Evolutionary conservation across 1,284 basidiomycete genomes (phyloP).

Genomic region (Ustilago shanxiensis): DNA sequence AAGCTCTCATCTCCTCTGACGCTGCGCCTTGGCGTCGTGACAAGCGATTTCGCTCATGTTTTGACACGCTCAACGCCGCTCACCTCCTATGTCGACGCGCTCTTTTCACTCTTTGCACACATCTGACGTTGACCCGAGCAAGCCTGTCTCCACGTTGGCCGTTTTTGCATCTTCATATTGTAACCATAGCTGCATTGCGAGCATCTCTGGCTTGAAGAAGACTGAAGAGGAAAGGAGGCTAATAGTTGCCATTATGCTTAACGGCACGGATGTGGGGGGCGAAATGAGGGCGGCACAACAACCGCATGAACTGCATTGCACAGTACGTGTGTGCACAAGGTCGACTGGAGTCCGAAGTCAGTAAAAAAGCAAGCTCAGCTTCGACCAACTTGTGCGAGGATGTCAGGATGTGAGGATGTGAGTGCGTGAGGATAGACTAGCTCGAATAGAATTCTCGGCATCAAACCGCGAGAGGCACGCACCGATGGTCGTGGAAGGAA

Average conservation of each 20-base stretch:
- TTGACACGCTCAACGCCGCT: not conserved
- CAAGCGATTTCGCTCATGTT: not conserved
- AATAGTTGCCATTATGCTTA: too few species aligned
- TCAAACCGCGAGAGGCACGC: conserved; percentile 14
- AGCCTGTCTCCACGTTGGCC: too few species aligned
- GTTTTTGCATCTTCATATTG: too few species aligned
- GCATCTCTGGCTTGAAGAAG: too few species aligned
- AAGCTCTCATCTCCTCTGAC: conserved; percentile 16
- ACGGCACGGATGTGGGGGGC: not conserved
- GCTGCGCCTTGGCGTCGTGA: not conserved
- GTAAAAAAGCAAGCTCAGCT: not conserved
- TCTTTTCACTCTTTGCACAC: not conserved
- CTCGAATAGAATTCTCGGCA: conserved; percentile 18
- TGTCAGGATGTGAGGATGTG: too few species aligned
- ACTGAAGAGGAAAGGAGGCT: too few species aligned
- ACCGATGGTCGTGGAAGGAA: conserved; percentile 36
- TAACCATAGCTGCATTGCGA: too few species aligned
- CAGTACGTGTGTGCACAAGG: not conserved
- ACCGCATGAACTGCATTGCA: not conserved
- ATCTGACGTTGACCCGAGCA: not conserved
- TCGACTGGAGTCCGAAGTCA: not conserved
- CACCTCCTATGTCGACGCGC: conserved; percentile 13
- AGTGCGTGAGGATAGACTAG: too few species aligned
- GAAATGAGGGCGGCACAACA: conserved; percentile 6
- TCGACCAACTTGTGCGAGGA: not conserved